A percentile compares a stretch with the other conserved stretches of the same genome.
Conservation (phyloP, 2,329 filamentous ascomycete genomes). For the Fusarium solani-melongenae region DNA sequence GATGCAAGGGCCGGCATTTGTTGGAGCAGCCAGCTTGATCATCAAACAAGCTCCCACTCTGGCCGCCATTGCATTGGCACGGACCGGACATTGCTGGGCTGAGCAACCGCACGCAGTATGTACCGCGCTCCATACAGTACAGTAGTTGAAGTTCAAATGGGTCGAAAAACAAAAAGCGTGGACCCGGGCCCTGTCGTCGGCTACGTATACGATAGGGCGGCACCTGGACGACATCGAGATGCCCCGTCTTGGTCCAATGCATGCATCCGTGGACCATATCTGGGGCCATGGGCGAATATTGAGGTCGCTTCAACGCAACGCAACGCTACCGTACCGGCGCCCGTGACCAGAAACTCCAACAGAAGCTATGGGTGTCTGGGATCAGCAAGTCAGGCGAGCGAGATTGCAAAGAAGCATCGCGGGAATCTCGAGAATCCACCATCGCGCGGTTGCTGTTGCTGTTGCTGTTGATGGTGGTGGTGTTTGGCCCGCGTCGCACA, state of each 20-base stretch:
- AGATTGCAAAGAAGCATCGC: conserved; percentile 5
- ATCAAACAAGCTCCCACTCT: conserved; percentile 1
- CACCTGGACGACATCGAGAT: conserved; percentile 39
- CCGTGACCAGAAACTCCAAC: conserved; percentile 21
- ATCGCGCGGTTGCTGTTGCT: neutral
- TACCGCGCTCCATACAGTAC: conserved; percentile 2
- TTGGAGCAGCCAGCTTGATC: neutral
- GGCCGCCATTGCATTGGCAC: conserved; percentile 7
- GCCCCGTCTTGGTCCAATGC: conserved; percentile 38
- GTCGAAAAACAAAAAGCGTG: conserved; percentile 34
- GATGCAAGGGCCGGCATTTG: conserved; percentile 18
- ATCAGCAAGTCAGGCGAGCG: conserved; percentile 2
- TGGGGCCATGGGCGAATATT: conserved; percentile 25
- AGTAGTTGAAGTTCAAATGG: conserved; percentile 25
- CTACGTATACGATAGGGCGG: conserved; percentile 36
- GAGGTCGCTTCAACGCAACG: conserved; percentile 32
- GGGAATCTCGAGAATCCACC: neutral
- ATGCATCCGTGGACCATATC: conserved; percentile 34
- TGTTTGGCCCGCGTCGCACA: conserved; percentile 20
- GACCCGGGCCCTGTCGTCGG: conserved; percentile 33
- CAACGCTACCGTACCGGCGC: conserved; percentile 27
- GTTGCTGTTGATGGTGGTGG: neutral
- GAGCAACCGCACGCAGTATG: conserved; percentile 9
- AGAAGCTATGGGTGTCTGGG: conserved; percentile 6
- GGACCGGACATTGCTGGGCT: conserved; percentile 22